Evolutionary conservation across 768 basidiomycete genomes (phyloP).

Genomic region (Rhodotorula diobovata): DNA sequence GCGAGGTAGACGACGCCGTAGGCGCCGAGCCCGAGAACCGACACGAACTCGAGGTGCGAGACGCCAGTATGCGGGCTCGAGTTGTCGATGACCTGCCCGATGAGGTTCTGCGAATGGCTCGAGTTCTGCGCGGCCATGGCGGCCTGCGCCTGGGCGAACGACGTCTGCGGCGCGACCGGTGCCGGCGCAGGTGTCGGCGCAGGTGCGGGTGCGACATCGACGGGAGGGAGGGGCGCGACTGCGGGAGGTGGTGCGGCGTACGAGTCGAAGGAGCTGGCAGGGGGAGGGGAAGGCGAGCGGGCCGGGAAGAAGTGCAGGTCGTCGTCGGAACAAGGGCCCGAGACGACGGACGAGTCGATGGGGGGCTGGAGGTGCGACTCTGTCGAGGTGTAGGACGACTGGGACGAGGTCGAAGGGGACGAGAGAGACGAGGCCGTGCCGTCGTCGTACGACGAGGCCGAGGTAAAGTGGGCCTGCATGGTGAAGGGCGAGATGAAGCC

Average conservation of each 20-base stretch:
- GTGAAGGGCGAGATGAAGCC: constrained; percentile 21
- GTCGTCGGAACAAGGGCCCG: neutral
- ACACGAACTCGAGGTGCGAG: constrained; percentile 67
- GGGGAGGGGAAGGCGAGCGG: constrained; percentile 9
- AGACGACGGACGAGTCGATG: neutral
- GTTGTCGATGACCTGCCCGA: constrained; percentile 76
- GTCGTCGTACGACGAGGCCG: neutral
- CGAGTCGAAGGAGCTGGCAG: neutral
- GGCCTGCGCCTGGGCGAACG: constrained; percentile 37
- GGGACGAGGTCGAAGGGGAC: constrained; percentile 15
- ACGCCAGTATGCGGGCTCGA: constrained; percentile 46
- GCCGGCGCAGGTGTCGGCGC: neutral
- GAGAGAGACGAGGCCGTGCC: constrained; percentile 6
- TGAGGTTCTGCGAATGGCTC: constrained; percentile 45
- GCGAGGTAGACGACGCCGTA: constrained; percentile 95
- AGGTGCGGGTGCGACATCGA: neutral
- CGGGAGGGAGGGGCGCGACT: neutral
- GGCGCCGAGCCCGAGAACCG: constrained; percentile 84
- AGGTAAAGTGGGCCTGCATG: constrained; percentile 8
- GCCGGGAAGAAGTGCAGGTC: constrained; percentile 5
- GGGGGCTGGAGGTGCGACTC: constrained; percentile 17
- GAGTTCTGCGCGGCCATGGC: constrained; percentile 40
- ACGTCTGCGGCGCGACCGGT: constrained; percentile 8
- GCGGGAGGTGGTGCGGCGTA: neutral
- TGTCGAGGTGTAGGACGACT: constrained; percentile 21